These are phyloP conservation scores for Saccharomyces mikatae DNA, from an alignment of 805 yeast genomes.

Conservation along the genomic window DNA sequence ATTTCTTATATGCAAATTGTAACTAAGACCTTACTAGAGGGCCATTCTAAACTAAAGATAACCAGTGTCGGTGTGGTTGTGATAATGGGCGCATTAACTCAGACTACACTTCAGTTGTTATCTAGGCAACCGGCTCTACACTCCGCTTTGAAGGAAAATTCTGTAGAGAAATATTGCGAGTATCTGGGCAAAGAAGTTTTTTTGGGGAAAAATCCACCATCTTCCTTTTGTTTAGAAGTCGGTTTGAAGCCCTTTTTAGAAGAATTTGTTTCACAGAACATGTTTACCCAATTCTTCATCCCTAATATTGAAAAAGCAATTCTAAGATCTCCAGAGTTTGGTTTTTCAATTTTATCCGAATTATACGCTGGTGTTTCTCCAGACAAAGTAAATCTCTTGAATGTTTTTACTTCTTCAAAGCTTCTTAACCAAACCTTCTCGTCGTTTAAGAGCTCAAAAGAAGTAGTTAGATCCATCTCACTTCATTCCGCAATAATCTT, in stretches of 20 bases:
- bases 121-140: constrained; percentile 17
- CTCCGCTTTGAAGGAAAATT: constrained; percentile 15
- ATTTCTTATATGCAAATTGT: constrained; percentile 7
- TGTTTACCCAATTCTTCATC: constrained; percentile 35
- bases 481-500: constrained; percentile 29
- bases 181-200: constrained; percentile 36
- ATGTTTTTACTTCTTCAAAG: constrained; percentile 37
- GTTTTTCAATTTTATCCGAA: constrained; percentile 50
- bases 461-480: constrained; percentile 47
- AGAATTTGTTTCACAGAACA: constrained; percentile 35
- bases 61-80: constrained; percentile 32
- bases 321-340: constrained; percentile 68
- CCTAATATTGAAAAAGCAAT: constrained; percentile 68
- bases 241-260: constrained; percentile 39
- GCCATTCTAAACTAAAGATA: constrained; percentile 16
- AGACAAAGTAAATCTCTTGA: constrained; percentile 36
- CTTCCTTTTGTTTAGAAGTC: constrained; percentile 34
- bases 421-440: constrained; percentile 44
- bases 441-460: constrained; percentile 64
- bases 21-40: constrained; percentile 8
- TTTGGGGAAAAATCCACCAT: constrained; percentile 38
- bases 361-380: constrained; percentile 31
- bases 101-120: constrained; percentile 18
- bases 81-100: constrained; percentile 33
- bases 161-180: constrained; percentile 15